Evolutionary conservation across 345 rosid genomes (phyloP).

Genomic region (Gossypium mustelinum): DNA sequence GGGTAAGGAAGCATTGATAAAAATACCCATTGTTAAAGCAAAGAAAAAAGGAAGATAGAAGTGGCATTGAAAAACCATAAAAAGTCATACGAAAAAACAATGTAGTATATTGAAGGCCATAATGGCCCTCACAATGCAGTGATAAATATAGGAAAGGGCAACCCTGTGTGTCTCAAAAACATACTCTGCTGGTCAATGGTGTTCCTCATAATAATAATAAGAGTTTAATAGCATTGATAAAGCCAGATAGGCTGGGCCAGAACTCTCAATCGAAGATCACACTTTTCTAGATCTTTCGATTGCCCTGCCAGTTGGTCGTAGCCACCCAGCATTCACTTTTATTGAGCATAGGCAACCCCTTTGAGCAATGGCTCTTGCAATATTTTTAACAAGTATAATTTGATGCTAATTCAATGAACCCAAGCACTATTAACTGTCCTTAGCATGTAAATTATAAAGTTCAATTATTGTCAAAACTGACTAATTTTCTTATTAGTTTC

Average conservation of each 20-base stretch:
- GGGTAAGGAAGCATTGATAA: neutral
- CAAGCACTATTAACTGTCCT: neutral
- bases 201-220: neutral
- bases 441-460: too few relatives aligned
- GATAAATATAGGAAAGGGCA: neutral
- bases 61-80: neutral
- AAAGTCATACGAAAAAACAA: neutral
- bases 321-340: neutral
- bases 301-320: neutral
- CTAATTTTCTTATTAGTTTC: constrained; percentile 2
- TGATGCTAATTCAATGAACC: neutral
- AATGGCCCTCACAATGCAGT: neutral
- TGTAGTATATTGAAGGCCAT: neutral
- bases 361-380: too few relatives aligned
- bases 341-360: neutral
- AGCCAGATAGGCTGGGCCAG: too few relatives aligned
- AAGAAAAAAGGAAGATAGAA: neutral
- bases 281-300: neutral
- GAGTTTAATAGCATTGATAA: too few relatives aligned
- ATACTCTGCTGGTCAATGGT: constrained; percentile 6
- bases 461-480: constrained; percentile 6
- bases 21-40: neutral
- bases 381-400: neutral
- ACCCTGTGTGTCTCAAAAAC: too few relatives aligned
- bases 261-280: too few relatives aligned